Conservation (phyloP, 768 basidiomycete species). For the Rhodotorula paludigena region DNA sequence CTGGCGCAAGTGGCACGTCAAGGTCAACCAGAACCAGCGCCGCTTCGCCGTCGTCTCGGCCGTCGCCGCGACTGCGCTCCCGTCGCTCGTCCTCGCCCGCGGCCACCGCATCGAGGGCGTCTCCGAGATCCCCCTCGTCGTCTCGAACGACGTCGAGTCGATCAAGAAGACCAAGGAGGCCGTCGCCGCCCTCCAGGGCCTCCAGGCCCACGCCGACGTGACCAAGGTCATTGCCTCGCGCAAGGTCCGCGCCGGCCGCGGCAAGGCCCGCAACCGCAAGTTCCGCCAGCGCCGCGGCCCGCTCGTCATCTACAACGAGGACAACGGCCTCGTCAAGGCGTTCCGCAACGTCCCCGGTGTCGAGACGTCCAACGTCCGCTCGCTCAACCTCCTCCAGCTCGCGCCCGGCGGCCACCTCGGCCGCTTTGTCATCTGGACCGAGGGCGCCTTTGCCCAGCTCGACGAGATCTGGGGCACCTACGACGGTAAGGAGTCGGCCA, state of each 20-base stretch:
- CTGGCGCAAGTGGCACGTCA: constrained; percentile 99
- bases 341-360: constrained; percentile 99
- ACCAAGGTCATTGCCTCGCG: constrained; percentile 95
- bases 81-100: constrained; percentile 95
- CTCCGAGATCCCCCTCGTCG: constrained; percentile 91
- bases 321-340: constrained; percentile 94
- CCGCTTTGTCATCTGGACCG: constrained; percentile 99
- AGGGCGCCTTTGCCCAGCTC: constrained; percentile 82
- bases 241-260: constrained; percentile 93
- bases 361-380: constrained; percentile 87
- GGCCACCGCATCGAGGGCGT: constrained; percentile 98
- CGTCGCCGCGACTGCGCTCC: constrained; percentile 93
- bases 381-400: constrained; percentile 95
- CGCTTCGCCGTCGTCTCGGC: constrained; percentile 97
- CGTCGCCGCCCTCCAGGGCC: constrained; percentile 80
- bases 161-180: constrained; percentile 97
- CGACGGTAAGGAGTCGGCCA: constrained; percentile 78
- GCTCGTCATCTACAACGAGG: constrained; percentile 92
- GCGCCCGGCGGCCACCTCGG: constrained; percentile 99
- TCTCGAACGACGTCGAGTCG: constrained; percentile 71
- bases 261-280: constrained; percentile 93
- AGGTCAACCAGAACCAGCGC: constrained; percentile 98
- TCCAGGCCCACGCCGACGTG: constrained; percentile 85
- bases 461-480: constrained; percentile 95
- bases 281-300: constrained; percentile 97